phyloP scores from a whole-genome alignment of 164 flowering plant species.

The Chimonanthus praecox region DNA sequence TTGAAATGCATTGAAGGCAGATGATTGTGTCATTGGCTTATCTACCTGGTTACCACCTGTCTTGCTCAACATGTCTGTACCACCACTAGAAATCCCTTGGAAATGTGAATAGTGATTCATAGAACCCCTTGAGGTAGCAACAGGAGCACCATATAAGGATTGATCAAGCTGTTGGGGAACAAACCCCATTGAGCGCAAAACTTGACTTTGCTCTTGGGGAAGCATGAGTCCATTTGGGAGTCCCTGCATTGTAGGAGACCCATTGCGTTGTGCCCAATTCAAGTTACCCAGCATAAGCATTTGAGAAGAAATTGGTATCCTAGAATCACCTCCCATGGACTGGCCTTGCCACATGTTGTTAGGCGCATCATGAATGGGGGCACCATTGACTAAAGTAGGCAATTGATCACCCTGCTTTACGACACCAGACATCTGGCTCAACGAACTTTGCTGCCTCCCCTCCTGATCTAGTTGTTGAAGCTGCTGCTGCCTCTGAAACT shows the following conservation, averaged over 20 bases:
- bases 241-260: slow-evolving; percentile 38
- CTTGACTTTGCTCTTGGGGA: slow-evolving; percentile 42
- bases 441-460: slow-evolving; percentile 37
- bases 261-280: slow-evolving; percentile 43
- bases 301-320: slow-evolving; percentile 26
- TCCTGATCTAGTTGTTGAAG: slow-evolving; percentile 45
- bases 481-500: slow-evolving; percentile 63
- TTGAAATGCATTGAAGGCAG: slow-evolving; percentile 34
- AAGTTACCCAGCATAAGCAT: slow-evolving; percentile 33
- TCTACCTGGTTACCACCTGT: slow-evolving; percentile 28
- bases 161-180: slow-evolving; percentile 45
- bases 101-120: slow-evolving; percentile 34
- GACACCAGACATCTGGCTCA: slow-evolving; percentile 32
- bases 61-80: slow-evolving; percentile 28
- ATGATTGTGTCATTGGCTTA: slow-evolving; percentile 35
- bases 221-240: slow-evolving; percentile 29
- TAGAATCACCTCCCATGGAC: slow-evolving; percentile 17
- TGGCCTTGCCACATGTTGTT: slow-evolving; percentile 18
- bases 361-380: slow-evolving; percentile 37
- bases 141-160: slow-evolving; percentile 59
- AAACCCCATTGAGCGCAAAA: slow-evolving; percentile 32
- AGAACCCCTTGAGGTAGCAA: slow-evolving; percentile 30
- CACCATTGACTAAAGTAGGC: slow-evolving; percentile 37
- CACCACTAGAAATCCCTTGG: slow-evolving; percentile 41
- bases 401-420: slow-evolving; percentile 41